phyloP scores from a whole-genome alignment of 1,139 yeast genomes.

The Saccharomycopsis phalli region DNA sequence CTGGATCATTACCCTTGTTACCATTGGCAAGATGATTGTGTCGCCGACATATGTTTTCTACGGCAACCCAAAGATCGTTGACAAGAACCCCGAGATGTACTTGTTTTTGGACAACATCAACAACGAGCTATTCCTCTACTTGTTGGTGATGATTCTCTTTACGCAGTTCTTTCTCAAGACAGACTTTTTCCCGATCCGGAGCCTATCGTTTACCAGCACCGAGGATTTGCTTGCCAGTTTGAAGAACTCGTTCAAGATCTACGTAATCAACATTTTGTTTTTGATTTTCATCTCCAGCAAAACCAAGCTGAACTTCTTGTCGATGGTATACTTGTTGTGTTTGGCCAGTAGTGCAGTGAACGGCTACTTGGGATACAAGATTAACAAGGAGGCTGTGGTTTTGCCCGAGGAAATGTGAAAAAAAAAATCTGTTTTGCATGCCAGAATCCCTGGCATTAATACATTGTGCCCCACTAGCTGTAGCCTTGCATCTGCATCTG shows the following conservation, averaged over 20 bases:
- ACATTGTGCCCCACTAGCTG: too few species aligned
- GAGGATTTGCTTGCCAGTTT: slow-evolving; percentile 14
- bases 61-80: slow-evolving; percentile 14
- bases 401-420: too few species aligned
- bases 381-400: not conserved
- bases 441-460: too few species aligned
- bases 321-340: slow-evolving; percentile 15
- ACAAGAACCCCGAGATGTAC: slow-evolving; percentile 14
- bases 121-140: slow-evolving; percentile 16
- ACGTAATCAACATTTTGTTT: slow-evolving; percentile 14
- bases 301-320: slow-evolving; percentile 15
- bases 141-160: slow-evolving; percentile 15
- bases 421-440: too few species aligned
- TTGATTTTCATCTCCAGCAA: slow-evolving; percentile 18
- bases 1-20: slow-evolving; percentile 18
- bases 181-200: slow-evolving; percentile 12
- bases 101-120: slow-evolving; percentile 19
- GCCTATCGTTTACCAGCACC: slow-evolving; percentile 9
- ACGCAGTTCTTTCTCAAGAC: slow-evolving; percentile 10
- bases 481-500: too few species aligned
- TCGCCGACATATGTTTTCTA: slow-evolving; percentile 17
- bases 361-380: slow-evolving; percentile 4
- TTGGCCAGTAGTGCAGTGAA: slow-evolving; percentile 7
- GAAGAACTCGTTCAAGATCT: slow-evolving; percentile 19
- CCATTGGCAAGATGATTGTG: slow-evolving; percentile 20